Evolutionary conservation across 2,329 filamentous ascomycete species (phyloP).

Genomic region (Pseudogymnoascus sp.): DNA sequence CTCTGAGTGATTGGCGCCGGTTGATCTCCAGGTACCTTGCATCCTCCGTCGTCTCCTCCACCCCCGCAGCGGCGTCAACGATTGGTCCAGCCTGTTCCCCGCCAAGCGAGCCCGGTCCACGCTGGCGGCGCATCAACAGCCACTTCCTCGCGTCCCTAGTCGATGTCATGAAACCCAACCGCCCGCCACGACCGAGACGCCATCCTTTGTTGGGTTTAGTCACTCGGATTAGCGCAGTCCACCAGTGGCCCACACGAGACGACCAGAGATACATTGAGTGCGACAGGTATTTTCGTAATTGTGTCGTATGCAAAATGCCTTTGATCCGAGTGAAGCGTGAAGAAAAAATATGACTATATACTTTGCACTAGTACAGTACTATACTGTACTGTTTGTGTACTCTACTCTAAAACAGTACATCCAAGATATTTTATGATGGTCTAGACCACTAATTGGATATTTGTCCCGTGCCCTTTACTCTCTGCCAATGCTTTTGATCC

Average conservation of each 20-base stretch:
- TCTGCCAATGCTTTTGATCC: neutral
- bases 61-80: neutral
- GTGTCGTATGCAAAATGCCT: slow-evolving; percentile 5
- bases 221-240: neutral
- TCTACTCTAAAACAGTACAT: neutral
- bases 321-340: neutral
- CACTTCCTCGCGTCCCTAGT: neutral
- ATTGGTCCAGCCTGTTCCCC: neutral
- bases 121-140: neutral
- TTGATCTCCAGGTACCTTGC: slow-evolving; percentile 3
- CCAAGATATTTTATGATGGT: neutral
- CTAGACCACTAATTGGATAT: neutral
- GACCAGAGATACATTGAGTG: neutral
- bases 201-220: neutral
- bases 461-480: neutral
- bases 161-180: slow-evolving; percentile 1
- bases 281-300: slow-evolving; percentile 7
- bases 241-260: neutral
- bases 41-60: neutral
- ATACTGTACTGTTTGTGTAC: neutral
- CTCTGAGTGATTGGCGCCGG: neutral
- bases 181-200: neutral
- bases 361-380: neutral
- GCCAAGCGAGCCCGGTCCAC: neutral
- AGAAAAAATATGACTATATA: neutral